Evolutionary conservation across 2,329 filamentous ascomycete species (phyloP).

Genomic region (Elsinoe necatrix): DNA sequence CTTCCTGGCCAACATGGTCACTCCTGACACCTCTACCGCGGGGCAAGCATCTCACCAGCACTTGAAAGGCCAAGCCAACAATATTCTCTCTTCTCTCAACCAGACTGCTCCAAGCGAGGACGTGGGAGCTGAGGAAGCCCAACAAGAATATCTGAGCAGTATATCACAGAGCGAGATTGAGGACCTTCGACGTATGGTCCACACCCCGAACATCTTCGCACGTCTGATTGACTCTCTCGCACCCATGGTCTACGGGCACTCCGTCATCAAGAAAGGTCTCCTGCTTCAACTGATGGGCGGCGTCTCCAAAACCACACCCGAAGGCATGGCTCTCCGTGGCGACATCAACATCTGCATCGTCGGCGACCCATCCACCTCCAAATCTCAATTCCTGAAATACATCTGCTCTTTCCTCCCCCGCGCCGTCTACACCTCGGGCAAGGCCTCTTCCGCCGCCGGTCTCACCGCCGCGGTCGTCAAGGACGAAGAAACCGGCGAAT

Average conservation of each 20-base stretch:
- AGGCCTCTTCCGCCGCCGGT: constrained; percentile 94
- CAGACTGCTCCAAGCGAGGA: constrained; percentile 61
- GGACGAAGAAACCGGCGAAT: constrained; percentile 96
- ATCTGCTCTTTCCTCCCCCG: constrained; percentile 94
- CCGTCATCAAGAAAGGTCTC: constrained; percentile 94
- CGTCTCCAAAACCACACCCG: constrained; percentile 81
- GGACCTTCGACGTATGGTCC: constrained; percentile 85
- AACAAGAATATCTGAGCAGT: constrained; percentile 76
- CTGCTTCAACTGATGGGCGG: constrained; percentile 93
- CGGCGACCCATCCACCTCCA: constrained; percentile 91
- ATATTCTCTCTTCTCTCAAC: constrained; percentile 77
- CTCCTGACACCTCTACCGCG: constrained; percentile 72
- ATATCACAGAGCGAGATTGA: constrained; percentile 82
- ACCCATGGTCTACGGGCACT: constrained; percentile 94
- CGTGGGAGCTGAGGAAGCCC: constrained; percentile 72
- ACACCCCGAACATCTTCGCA: constrained; percentile 90
- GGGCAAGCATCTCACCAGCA: constrained; percentile 61
- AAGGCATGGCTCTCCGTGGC: constrained; percentile 91
- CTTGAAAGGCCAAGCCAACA: constrained; percentile 64
- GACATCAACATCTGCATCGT: constrained; percentile 99
- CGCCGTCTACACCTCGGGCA: constrained; percentile 94
- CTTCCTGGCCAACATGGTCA: constrained; percentile 96
- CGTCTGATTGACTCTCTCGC: constrained; percentile 88
- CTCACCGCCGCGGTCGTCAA: constrained; percentile 94
- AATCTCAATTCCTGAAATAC: constrained; percentile 97